Evolutionary conservation across 768 basidiomycete genomes (phyloP), one percentile per base, ranked within the genome.

Genomic region (Pleurotus eryngii): DNA sequence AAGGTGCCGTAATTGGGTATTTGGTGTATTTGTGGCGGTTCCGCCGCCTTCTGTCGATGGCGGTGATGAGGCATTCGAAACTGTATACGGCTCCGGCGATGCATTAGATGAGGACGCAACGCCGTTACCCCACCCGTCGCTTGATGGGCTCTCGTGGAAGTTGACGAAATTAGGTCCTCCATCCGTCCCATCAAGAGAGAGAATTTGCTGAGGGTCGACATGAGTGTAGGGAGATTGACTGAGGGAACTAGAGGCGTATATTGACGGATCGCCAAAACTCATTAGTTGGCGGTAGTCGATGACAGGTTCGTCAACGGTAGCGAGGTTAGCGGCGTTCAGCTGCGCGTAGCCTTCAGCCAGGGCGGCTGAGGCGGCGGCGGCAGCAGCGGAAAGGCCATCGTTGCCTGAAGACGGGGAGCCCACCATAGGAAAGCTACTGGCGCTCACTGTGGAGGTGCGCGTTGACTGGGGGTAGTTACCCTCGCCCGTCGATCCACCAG

Each of bases 121-220:
- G 20, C 83, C 85, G 65, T 85, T 89, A 22, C 81, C 83, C 89
- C 89, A 92, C 6, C 82, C 87, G 67, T 92, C 90, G 68, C 90
- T 92, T 14, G 87, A 88, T 5, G 92, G 90, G 68, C 87, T 92
- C 45, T 85, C 75, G 65, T 87, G 89, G 73, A 83, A 84, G 60
- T 75, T 76, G 43, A 77, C 72, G 65, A 79, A 78, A 9, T 75
- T 69, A 59, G 76, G 74, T 43, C 79, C 76, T 40, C 74, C 69
- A n/a, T 76, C 76, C 58, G 63, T 65, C 37, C 63, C 63, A 56
- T 63, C 65, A 9, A 67, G 60, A 39, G 72, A 64, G 47, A 80
- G 68, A 81, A 96, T 90, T 72, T 96, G 92, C n/a, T 89, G 89
- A 6, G 95, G 95, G 74, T 98, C 92, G 58, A 98, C 90, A 70